A percentile compares a stretch with the other conserved stretches of the same genome.
Conservation (phyloP, 768 basidiomycete genomes). For the Amanita subjunquillea region DNA sequence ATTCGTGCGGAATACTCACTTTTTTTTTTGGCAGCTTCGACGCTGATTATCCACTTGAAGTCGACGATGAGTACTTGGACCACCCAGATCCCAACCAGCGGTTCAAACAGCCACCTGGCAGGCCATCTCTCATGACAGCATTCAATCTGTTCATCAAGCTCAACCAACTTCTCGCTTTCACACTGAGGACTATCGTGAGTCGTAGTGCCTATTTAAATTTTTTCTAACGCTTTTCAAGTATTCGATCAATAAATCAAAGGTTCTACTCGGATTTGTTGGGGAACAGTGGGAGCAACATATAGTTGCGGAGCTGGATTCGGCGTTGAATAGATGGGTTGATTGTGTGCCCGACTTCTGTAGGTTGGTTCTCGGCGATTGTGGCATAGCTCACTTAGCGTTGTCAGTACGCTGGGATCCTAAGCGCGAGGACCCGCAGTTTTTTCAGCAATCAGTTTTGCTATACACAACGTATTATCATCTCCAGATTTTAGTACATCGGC, state of each 20-base stretch:
- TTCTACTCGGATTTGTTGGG: slow-evolving; percentile 52
- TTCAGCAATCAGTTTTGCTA: slow-evolving; percentile 55
- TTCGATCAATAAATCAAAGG: slow-evolving; percentile 71
- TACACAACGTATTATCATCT: slow-evolving; percentile 42
- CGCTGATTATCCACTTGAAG: slow-evolving; percentile 53
- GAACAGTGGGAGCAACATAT: slow-evolving; percentile 58
- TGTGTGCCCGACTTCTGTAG: slow-evolving; percentile 49
- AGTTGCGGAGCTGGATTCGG: slow-evolving; percentile 62
- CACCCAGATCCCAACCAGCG: slow-evolving; percentile 42
- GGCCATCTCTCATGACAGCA: slow-evolving; percentile 44
- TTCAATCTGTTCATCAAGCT: slow-evolving; percentile 51
- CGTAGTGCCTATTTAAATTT: neutral
- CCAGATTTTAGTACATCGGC: slow-evolving; percentile 69
- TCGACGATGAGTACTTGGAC: slow-evolving; percentile 73
- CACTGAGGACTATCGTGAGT: slow-evolving; percentile 54
- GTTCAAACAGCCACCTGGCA: slow-evolving; percentile 62
- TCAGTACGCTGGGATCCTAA: slow-evolving; percentile 46
- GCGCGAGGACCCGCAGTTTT: slow-evolving; percentile 30
- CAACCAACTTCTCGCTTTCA: slow-evolving; percentile 52
- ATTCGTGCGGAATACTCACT: neutral
- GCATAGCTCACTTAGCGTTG: neutral
- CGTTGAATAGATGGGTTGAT: slow-evolving; percentile 64
- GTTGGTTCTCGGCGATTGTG: slow-evolving; percentile 10
- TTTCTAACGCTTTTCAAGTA: slow-evolving; percentile 36
- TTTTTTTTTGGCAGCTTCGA: slow-evolving; percentile 48